Conservation (phyloP, 495 filamentous ascomycete species). For the Collariella sp. region DNA sequence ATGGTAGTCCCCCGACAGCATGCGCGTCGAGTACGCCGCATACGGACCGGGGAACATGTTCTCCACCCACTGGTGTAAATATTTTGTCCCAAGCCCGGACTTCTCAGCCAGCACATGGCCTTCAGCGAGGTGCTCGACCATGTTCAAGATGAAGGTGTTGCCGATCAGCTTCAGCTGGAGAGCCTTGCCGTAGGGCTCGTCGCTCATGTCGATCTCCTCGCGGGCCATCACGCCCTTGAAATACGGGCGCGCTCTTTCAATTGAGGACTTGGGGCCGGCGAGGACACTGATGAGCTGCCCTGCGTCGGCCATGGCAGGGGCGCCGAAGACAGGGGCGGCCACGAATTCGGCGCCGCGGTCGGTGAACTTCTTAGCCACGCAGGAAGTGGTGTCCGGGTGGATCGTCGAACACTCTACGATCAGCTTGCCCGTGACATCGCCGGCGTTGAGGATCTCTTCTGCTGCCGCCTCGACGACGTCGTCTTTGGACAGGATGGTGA, state of each 20-base stretch:
- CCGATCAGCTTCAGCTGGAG: slow-evolving; percentile 71
- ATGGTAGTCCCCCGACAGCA: slow-evolving; percentile 67
- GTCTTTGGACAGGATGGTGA: slow-evolving; percentile 78
- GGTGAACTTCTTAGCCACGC: slow-evolving; percentile 46
- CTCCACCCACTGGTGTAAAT: slow-evolving; percentile 60
- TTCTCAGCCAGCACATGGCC: slow-evolving; percentile 72
- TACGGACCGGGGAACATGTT: slow-evolving; percentile 56
- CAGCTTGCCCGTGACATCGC: slow-evolving; percentile 56
- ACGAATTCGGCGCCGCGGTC: slow-evolving; percentile 62
- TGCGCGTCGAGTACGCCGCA: slow-evolving; percentile 62
- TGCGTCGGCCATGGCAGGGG: slow-evolving; percentile 66
- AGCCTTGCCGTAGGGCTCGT: slow-evolving; percentile 50
- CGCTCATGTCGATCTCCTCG: slow-evolving; percentile 61
- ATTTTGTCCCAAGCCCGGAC: slow-evolving; percentile 60
- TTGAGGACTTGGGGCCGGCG: slow-evolving; percentile 53
- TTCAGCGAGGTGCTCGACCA: slow-evolving; percentile 71
- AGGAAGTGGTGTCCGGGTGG: slow-evolving; percentile 70
- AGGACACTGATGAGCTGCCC: slow-evolving; percentile 70
- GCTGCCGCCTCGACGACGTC: slow-evolving; percentile 54
- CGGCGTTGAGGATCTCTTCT: slow-evolving; percentile 38
- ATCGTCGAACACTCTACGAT: slow-evolving; percentile 86
- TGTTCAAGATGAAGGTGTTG: slow-evolving; percentile 80
- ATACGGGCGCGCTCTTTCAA: slow-evolving; percentile 62
- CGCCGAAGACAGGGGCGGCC: slow-evolving; percentile 75
- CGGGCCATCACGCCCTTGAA: slow-evolving; percentile 69